Evolutionary conservation across 192 early-diverging fungal genomes (phyloP).

Genomic region (Geranomyces michiganensis): DNA sequence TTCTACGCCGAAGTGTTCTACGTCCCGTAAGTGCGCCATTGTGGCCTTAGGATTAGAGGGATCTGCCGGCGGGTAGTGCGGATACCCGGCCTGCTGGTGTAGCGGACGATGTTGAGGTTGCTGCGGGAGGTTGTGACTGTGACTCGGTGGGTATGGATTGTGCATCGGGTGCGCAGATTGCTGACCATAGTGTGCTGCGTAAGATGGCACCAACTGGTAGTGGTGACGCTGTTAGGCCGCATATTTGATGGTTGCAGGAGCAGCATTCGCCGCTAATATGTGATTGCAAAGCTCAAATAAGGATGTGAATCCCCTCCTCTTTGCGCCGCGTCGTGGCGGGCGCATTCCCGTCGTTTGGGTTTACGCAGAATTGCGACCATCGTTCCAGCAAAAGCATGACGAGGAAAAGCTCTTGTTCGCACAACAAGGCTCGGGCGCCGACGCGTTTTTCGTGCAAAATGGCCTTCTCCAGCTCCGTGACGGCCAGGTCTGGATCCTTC

Average conservation of each 20-base stretch:
- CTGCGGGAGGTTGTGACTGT: no score
- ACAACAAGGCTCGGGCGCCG: background rate
- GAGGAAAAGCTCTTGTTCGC: conserved; percentile 6
- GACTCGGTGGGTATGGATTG: no score
- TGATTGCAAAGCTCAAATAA: conserved; percentile 14
- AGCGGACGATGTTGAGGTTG: no score
- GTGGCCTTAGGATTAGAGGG: no score
- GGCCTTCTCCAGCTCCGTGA: background rate
- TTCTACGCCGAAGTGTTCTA: conserved; percentile 65
- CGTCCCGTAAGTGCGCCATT: conserved; percentile 27
- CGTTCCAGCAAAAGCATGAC: conserved; percentile 23
- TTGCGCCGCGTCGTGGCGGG: background rate
- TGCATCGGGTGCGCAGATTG: no score
- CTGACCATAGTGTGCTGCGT: no score
- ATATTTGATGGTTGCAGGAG: no score
- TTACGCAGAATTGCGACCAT: conserved; percentile 19
- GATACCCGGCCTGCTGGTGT: no score
- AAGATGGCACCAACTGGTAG: no score
- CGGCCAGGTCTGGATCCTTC: background rate
- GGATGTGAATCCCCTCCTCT: conserved; percentile 15
- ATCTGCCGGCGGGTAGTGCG: no score
- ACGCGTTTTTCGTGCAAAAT: background rate
- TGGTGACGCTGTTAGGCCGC: no score
- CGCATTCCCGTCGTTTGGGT: background rate
- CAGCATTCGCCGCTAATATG: no score